Percentiles rank a stretch among this genome's conserved stretches.
Evolutionary conservation across 305 asterid species (phyloP).

Genomic region (Withania somnifera): DNA sequence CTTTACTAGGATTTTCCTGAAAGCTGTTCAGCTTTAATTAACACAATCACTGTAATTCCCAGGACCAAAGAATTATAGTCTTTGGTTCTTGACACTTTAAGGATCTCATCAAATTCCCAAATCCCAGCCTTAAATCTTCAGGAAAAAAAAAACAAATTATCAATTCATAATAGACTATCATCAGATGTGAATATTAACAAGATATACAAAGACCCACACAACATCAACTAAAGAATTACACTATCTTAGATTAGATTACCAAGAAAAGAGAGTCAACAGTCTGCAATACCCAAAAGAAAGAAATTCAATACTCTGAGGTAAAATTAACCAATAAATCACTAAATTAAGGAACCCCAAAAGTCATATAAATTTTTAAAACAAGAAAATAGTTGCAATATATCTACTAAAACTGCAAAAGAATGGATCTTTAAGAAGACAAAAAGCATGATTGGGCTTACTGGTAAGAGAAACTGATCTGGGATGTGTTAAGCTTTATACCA

Average conservation of each 20-base stretch:
- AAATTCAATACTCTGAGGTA: not conserved
- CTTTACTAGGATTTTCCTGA: constrained; percentile 20
- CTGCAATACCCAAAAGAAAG: not conserved
- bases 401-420: constrained; percentile 1
- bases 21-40: not conserved
- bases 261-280: constrained; percentile 8
- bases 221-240: not conserved
- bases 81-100: constrained; percentile 1
- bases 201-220: not conserved
- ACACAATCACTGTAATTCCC: not conserved
- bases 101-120: not conserved
- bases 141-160: not conserved
- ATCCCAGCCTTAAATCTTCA: constrained; percentile 2
- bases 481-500: not conserved
- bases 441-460: constrained; percentile 26
- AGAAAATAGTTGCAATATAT: not conserved
- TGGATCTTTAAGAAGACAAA: not conserved
- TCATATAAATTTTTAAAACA: not conserved
- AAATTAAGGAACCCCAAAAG: constrained; percentile 4
- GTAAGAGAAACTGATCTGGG: constrained; percentile 27
- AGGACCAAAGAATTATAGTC: constrained; percentile 7
- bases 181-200: not conserved
- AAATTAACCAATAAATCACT: not conserved
- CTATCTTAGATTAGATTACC: not conserved
- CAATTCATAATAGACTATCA: not conserved